These are phyloP conservation scores for Eimeria zaria DNA, from an alignment of 169 alveolate genomes.

Conservation along the genomic window DNA sequence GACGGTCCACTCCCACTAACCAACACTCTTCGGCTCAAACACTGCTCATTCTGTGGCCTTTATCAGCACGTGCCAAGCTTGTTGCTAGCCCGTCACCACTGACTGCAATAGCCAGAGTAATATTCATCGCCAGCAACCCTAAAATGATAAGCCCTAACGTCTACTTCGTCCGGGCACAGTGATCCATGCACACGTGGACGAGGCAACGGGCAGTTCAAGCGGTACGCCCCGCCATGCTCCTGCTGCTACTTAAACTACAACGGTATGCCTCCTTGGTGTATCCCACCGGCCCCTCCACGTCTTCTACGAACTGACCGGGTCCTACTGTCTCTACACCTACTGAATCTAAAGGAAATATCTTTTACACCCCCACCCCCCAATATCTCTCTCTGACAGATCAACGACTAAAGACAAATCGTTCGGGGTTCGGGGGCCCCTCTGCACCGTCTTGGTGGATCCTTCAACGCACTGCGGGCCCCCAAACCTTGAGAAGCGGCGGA, in stretches of 20 bases:
- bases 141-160: background rate
- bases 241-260: background rate
- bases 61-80: too few species aligned
- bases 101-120: too few species aligned
- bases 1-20: background rate
- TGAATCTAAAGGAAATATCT: background rate
- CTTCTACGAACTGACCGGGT: background rate
- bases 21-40: background rate
- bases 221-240: background rate
- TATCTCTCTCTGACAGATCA: background rate
- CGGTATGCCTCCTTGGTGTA: background rate
- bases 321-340: background rate
- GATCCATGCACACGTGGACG: background rate
- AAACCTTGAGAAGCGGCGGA: background rate
- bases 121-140: background rate
- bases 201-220: background rate
- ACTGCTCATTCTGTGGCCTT: background rate
- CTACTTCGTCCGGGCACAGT: background rate
- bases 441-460: background rate
- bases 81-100: too few species aligned
- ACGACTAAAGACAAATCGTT: background rate
- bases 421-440: background rate
- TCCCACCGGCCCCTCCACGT: background rate
- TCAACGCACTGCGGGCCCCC: background rate
- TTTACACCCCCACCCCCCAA: background rate